Conservation (phyloP, 768 basidiomycete species). For the Holtermannia corniformis region DNA sequence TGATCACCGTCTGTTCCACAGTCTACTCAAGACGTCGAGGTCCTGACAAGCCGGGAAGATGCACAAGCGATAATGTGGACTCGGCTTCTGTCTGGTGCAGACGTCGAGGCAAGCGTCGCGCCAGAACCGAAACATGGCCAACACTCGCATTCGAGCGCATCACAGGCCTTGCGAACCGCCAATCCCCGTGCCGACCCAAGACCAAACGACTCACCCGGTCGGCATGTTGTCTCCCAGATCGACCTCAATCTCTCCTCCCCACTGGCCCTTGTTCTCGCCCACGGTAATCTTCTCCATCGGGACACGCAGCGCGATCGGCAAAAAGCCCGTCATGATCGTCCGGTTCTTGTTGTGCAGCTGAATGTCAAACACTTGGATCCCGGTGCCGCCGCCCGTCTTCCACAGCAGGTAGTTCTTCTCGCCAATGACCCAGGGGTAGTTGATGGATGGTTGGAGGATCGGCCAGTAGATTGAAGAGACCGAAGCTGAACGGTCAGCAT, state of each 20-base stretch:
- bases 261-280: slow-evolving; percentile 24
- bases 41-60: too few relatives aligned
- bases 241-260: slow-evolving; percentile 36
- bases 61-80: too few relatives aligned
- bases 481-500: slow-evolving; percentile 4
- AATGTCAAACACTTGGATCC: slow-evolving; percentile 37
- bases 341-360: slow-evolving; percentile 35
- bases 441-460: slow-evolving; percentile 17
- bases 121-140: too few relatives aligned
- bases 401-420: slow-evolving; percentile 33
- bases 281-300: slow-evolving; percentile 30
- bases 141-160: too few relatives aligned
- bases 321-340: slow-evolving; percentile 33
- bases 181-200: too few relatives aligned
- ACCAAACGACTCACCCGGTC: slow-evolving; percentile 31
- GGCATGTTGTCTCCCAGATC: slow-evolving; percentile 23
- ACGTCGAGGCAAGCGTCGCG: too few relatives aligned
- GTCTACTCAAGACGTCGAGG: too few relatives aligned
- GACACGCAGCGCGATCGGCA: slow-evolving; percentile 34
- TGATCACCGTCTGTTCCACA: too few relatives aligned
- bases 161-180: too few relatives aligned
- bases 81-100: too few relatives aligned
- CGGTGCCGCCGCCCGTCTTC: slow-evolving; percentile 34
- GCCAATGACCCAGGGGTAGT: slow-evolving; percentile 36
- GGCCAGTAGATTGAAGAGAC: slow-evolving; percentile 38